A percentile compares a stretch with the other conserved stretches of the same genome.
Conservation (phyloP, 352 stramenopile species). For the Hyphochytrium catenoides region DNA sequence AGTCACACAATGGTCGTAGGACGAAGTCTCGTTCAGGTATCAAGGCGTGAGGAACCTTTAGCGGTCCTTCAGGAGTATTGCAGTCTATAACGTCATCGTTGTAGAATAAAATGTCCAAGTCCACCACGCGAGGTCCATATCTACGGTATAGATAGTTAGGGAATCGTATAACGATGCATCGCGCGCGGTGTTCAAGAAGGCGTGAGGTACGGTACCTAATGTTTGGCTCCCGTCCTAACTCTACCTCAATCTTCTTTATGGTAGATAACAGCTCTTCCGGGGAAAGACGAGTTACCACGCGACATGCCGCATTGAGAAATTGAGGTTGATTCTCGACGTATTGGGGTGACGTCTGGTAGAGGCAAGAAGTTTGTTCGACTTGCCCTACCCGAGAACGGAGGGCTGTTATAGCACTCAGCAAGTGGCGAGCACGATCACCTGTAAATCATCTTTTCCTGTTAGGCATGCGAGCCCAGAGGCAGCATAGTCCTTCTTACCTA, state of each 20-base stretch:
- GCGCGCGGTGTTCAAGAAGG: neutral
- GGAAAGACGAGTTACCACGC: conserved; percentile 47
- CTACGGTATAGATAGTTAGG: conserved; percentile 11
- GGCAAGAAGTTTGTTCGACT: conserved; percentile 52
- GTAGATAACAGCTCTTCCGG: conserved; percentile 38
- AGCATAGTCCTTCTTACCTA: too few relatives aligned
- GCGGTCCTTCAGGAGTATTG: conserved; percentile 26
- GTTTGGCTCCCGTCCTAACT: conserved; percentile 50
- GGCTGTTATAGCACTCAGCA: conserved; percentile 29
- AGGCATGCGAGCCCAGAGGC: too few relatives aligned
- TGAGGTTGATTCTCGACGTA: conserved; percentile 81
- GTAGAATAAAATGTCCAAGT: conserved; percentile 90
- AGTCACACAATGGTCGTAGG: conserved; percentile 81
- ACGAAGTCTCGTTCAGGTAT: conserved; percentile 92
- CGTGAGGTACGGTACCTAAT: conserved; percentile 14
- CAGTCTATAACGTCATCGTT: conserved; percentile 34
- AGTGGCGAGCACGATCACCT: conserved; percentile 37
- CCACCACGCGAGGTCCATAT: conserved; percentile 74
- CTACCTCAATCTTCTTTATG: conserved; percentile 66
- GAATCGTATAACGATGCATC: too few relatives aligned
- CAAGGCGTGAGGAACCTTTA: conserved; percentile 80
- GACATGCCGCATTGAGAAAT: conserved; percentile 80
- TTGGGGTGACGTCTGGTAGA: conserved; percentile 76
- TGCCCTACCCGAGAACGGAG: conserved; percentile 19
- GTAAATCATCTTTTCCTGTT: too few relatives aligned